phyloP scores from a whole-genome alignment of 208 protist genomes.

The Crithidia acanthocephali region DNA sequence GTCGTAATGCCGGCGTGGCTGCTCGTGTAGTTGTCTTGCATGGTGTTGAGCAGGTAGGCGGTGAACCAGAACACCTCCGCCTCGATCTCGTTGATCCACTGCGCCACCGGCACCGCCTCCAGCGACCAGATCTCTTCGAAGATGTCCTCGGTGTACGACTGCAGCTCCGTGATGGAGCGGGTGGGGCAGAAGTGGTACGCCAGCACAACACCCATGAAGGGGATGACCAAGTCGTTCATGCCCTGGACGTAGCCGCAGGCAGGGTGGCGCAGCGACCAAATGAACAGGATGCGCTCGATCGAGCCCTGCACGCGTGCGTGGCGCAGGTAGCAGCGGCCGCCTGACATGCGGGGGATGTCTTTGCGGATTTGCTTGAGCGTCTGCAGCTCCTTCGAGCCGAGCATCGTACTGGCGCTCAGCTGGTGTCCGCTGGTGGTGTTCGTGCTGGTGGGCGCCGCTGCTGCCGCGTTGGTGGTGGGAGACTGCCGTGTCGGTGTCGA shows the following conservation, averaged over 20 bases:
- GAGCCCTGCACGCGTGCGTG: constrained; percentile 61
- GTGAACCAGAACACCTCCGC: constrained; percentile 93
- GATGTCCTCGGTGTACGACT: constrained; percentile 39
- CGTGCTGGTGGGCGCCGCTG: background rate
- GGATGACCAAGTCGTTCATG: constrained; percentile 94
- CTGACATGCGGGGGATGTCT: constrained; percentile 89
- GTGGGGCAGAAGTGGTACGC: constrained; percentile 51
- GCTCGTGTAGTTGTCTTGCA: constrained; percentile 93
- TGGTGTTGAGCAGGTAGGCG: constrained; percentile 77
- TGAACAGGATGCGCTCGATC: constrained; percentile 93
- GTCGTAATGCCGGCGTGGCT: constrained; percentile 88
- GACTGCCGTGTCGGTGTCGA: background rate
- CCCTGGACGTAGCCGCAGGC: constrained; percentile 95
- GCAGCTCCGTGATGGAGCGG: constrained; percentile 55
- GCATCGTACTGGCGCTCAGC: constrained; percentile 41
- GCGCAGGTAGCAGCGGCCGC: constrained; percentile 68
- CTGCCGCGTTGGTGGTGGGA: background rate
- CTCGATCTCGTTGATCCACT: constrained; percentile 80
- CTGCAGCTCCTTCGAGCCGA: constrained; percentile 51
- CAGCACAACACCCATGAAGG: constrained; percentile 92
- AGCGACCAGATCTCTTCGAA: constrained; percentile 42
- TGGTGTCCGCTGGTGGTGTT: constrained; percentile 11
- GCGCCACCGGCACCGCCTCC: constrained; percentile 42
- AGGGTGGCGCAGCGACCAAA: constrained; percentile 94
- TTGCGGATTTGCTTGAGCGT: constrained; percentile 89